A percentile compares a stretch with the other conserved stretches of the same genome.
Evolutionary conservation across 2,329 filamentous ascomycete genomes (phyloP).

Genomic region (Fonsecaea multimorphosa): DNA sequence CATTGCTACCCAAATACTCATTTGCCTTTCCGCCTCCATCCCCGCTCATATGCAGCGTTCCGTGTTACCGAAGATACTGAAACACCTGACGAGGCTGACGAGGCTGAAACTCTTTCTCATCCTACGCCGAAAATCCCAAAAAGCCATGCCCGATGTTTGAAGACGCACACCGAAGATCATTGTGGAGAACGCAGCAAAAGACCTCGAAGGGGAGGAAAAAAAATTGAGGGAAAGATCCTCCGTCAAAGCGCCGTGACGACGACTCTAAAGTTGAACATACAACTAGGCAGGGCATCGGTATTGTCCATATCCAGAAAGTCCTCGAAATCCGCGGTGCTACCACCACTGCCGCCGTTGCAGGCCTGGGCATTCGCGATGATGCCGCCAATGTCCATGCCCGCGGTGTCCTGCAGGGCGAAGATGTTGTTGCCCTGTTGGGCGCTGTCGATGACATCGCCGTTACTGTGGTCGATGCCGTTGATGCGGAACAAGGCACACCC

Average conservation of each 20-base stretch:
- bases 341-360: conserved; percentile 17
- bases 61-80: too few relatives aligned
- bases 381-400: conserved; percentile 17
- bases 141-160: too few relatives aligned
- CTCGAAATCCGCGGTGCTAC: conserved; percentile 20
- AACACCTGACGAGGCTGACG: too few relatives aligned
- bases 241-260: not conserved
- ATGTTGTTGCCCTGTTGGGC: conserved; percentile 22
- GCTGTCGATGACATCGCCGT: conserved; percentile 18
- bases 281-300: conserved; percentile 13
- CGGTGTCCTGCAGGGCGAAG: conserved; percentile 21
- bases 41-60: too few relatives aligned
- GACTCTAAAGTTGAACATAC: conserved; percentile 22
- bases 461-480: conserved; percentile 14
- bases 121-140: too few relatives aligned
- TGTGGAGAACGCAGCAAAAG: too few relatives aligned
- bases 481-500: conserved; percentile 24
- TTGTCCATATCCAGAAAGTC: conserved; percentile 18
- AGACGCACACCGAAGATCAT: too few relatives aligned
- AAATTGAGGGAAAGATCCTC: too few relatives aligned
- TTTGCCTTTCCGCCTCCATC: not conserved
- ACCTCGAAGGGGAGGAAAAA: too few relatives aligned
- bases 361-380: conserved; percentile 14
- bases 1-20: not conserved
- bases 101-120: not conserved